A percentile compares a stretch with the other conserved stretches of the same genome.
phyloP scores from a whole-genome alignment of 805 yeast genomes.

The Kregervanrija pseudodelftensis region DNA sequence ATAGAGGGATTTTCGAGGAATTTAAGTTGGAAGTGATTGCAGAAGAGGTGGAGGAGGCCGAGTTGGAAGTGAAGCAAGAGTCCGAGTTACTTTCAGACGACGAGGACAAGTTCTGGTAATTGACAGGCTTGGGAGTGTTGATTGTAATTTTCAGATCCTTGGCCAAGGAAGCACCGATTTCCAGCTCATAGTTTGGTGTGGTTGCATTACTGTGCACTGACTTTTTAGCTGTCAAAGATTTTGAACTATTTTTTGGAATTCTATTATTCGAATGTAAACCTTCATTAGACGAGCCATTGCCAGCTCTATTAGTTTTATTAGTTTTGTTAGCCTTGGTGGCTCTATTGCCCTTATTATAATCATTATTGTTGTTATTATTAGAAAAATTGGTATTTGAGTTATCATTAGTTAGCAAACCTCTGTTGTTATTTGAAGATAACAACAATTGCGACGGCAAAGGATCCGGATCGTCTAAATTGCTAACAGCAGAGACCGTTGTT shows the following conservation, averaged over 20 bases:
- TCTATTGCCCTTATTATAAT: constrained; percentile 5
- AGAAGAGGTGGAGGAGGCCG: constrained; percentile 24
- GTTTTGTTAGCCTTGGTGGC: neutral
- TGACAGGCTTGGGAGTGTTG: constrained; percentile 5
- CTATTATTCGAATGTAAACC: neutral
- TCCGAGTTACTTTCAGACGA: constrained; percentile 34
- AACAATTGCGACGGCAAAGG: constrained; percentile 26
- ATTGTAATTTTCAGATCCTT: constrained; percentile 23
- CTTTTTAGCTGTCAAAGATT: neutral
- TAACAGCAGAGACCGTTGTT: constrained; percentile 26
- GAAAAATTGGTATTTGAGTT: constrained; percentile 3
- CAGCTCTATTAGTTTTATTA: constrained; percentile 1
- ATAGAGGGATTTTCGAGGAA: constrained; percentile 13
- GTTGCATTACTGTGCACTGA: constrained; percentile 1
- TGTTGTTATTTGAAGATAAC: constrained; percentile 3
- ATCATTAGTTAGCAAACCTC: constrained; percentile 6
- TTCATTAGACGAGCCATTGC: neutral
- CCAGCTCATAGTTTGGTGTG: constrained; percentile 27
- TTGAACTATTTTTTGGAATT: too few species aligned
- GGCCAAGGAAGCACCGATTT: constrained; percentile 42
- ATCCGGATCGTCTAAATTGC: constrained; percentile 27
- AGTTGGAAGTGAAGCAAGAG: constrained; percentile 26
- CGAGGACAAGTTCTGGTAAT: constrained; percentile 2
- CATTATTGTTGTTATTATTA: constrained; percentile 11
- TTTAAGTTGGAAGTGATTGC: constrained; percentile 20